These are phyloP conservation scores for Coemansia furcata DNA, from an alignment of 192 early-diverging fungal species.

Conservation along the genomic window DNA sequence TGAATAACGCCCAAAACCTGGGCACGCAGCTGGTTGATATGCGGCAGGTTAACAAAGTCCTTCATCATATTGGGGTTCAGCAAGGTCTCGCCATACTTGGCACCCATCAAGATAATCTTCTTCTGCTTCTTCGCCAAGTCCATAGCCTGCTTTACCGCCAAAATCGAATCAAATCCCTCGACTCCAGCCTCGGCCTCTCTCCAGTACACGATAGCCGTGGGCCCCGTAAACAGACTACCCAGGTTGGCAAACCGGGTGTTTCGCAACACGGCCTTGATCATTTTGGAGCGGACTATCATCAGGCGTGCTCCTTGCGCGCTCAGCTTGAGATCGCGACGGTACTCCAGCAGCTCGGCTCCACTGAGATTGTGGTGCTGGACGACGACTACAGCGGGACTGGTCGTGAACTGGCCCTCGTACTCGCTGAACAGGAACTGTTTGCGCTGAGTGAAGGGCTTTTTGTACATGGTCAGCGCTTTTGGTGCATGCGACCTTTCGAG, in stretches of 20 bases:
- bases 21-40: constrained; percentile 35
- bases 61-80: constrained; percentile 38
- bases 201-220: constrained; percentile 45
- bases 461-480: constrained; percentile 45
- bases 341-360: constrained; percentile 33
- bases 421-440: constrained; percentile 48
- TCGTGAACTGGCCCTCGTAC: constrained; percentile 39
- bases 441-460: constrained; percentile 53
- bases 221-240: constrained; percentile 40
- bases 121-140: constrained; percentile 17
- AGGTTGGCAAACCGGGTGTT: constrained; percentile 42
- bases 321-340: constrained; percentile 26
- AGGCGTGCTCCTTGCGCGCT: constrained; percentile 25
- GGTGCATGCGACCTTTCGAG: constrained; percentile 38
- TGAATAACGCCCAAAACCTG: constrained; percentile 46
- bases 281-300: constrained; percentile 43
- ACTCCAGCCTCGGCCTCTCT: background rate
- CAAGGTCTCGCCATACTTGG: constrained; percentile 33
- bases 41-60: constrained; percentile 38
- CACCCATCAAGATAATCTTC: constrained; percentile 48
- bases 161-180: background rate
- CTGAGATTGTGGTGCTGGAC: constrained; percentile 51
- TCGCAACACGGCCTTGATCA: constrained; percentile 48
- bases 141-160: constrained; percentile 31
- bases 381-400: constrained; percentile 25